Base-by-base conservation (phyloP, 345 rosid genomes). In the Erucastrum elatum region DNA sequence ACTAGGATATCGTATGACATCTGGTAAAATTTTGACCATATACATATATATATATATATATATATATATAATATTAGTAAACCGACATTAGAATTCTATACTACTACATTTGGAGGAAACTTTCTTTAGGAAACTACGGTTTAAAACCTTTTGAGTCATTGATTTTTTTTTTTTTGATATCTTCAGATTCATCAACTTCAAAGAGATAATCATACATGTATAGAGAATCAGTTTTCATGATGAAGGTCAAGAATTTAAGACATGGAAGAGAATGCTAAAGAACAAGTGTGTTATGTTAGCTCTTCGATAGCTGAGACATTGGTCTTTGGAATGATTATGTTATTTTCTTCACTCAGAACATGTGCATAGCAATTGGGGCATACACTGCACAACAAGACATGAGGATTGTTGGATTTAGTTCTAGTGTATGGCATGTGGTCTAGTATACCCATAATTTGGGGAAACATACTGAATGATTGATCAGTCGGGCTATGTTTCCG, bases 401-500 rank as follows among this genome's bases (percentile, higher is more conserved):
- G 34, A 70, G 10, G 59, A 71, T 39, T 33, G 8, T 59, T 66
- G 66, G 37, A 25, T 61, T 34, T 11, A 34, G 21, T 21, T 49
- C 29, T 27, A 26, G 35, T 33, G 33, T 60, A 25, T 21, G 21
- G 21, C 21, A 21, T 21, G 21, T 21, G 21, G 21, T 21, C 21
- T 21, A 21, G 21, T 21, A 21, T 21, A 21, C 21, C 21, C 21
- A 21, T 21, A 21, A 21, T 21, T 21, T 58, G 49, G 37, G 37
- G 30, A 75, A 75, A 61, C 81, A 71, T 77, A 95, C 99, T 10
- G 99, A 93, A 86, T 95, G 99, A 80, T 95, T 95, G 86, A 93
- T 95, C 64, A 95, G 66, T 69, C 99, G 96, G 46, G 98, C 99
- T 71, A 93, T 89, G 84, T 93, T 95, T 84, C 99, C 99, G 65